A percentile compares a stretch with the other conserved stretches of the same genome.
Conservation (phyloP, 2,329 filamentous ascomycete genomes). For the Colletotrichum abscissum region DNA sequence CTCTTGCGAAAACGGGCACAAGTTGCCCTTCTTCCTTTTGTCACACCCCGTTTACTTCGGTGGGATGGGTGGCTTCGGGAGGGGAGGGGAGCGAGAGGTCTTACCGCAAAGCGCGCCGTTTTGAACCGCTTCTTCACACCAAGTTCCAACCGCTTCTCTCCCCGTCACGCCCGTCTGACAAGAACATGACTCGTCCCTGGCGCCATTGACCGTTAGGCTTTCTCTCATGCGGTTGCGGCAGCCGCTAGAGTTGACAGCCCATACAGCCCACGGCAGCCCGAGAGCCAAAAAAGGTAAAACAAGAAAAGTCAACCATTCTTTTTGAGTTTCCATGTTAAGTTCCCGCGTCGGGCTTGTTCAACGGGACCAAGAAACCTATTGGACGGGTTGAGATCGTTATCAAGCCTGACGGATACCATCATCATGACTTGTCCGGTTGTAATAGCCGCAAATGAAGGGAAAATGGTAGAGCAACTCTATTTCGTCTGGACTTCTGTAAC, state of each 20-base stretch:
- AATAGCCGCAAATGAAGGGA: not conserved
- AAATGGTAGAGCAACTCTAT: not conserved
- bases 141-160: not conserved
- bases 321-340: not conserved
- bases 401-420: not conserved
- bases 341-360: not conserved
- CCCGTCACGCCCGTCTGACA: not conserved
- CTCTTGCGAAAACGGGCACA: not conserved
- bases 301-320: not conserved
- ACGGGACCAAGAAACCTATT: not conserved
- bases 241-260: constrained; percentile 15
- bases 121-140: not conserved
- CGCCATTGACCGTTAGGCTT: constrained; percentile 30
- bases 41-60: not conserved
- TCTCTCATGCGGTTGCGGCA: not conserved
- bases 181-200: constrained; percentile 30
- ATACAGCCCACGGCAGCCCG: constrained; percentile 17
- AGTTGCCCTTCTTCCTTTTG: not conserved
- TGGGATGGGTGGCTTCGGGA: not conserved
- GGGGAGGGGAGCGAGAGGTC: not conserved
- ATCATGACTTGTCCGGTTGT: not conserved
- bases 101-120: constrained; percentile 24
- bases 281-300: not conserved
- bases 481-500: not conserved
- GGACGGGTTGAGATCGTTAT: not conserved